Evolutionary conservation across 768 basidiomycete species (phyloP).

Genomic region (Suillus bovinus): DNA sequence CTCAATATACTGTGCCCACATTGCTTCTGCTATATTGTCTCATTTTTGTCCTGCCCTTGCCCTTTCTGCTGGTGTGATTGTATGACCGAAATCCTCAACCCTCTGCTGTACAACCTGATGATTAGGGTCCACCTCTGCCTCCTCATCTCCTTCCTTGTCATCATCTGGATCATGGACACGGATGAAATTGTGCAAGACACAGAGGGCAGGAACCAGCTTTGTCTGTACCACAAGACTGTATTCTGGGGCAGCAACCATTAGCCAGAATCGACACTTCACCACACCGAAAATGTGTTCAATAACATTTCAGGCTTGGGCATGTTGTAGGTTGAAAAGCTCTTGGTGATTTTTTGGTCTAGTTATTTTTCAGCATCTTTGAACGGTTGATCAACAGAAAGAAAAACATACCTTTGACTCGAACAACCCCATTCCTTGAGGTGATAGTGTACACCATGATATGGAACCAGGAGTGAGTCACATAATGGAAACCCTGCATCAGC

Average conservation of each 20-base stretch:
- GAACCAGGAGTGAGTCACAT: conserved; percentile 11
- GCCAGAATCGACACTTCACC: neutral
- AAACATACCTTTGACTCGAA: no score
- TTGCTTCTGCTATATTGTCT: conserved; percentile 7
- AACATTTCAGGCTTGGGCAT: conserved; percentile 23
- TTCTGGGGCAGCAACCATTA: neutral
- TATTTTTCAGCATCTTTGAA: no score
- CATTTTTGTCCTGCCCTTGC: neutral
- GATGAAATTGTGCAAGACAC: conserved; percentile 9
- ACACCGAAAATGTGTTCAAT: conserved; percentile 18
- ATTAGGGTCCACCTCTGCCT: neutral
- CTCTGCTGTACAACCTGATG: neutral
- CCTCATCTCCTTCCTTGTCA: no score
- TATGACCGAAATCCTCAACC: neutral
- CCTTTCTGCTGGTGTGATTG: neutral
- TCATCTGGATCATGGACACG: neutral
- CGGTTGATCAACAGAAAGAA: no score
- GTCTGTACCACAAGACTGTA: neutral
- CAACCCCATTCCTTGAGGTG: conserved; percentile 36
- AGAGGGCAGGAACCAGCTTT: conserved; percentile 7
- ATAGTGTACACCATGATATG: conserved; percentile 30
- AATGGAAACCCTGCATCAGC: conserved; percentile 31
- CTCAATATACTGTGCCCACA: conserved; percentile 8
- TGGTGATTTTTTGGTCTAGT: conserved; percentile 18
- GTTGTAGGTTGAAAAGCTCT: conserved; percentile 28